Evolutionary conservation across 768 basidiomycete genomes (phyloP).

Genomic region (Mycena latifolia): DNA sequence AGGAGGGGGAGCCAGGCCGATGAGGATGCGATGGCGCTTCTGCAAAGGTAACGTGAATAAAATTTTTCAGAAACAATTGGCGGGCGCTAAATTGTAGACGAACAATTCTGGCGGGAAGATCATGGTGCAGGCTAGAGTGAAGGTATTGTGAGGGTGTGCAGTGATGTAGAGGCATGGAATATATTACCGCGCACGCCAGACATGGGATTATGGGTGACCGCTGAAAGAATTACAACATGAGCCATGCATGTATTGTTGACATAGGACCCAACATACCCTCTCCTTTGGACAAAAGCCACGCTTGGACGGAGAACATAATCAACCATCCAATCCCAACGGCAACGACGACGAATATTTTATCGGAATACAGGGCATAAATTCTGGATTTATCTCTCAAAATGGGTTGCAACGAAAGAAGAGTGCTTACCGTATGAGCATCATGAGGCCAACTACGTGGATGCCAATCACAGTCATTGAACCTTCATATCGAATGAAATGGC

Average conservation of each 20-base stretch:
- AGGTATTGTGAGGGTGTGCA: no score
- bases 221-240: no score
- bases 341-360: constrained; percentile 47
- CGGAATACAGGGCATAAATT: constrained; percentile 55
- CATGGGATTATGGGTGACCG: constrained; percentile 53
- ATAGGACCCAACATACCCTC: constrained; percentile 56
- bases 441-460: constrained; percentile 62
- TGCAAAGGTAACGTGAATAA: constrained; percentile 36
- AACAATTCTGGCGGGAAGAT: constrained; percentile 56
- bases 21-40: constrained; percentile 56
- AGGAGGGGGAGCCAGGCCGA: constrained; percentile 64
- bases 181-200: constrained; percentile 56
- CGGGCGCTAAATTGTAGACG: constrained; percentile 34
- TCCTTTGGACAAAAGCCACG: constrained; percentile 65
- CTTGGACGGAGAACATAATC: constrained; percentile 60
- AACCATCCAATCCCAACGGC: no score
- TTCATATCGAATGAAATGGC: constrained; percentile 63
- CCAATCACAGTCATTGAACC: constrained; percentile 67
- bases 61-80: no score
- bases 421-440: constrained; percentile 73
- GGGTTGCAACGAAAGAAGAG: no score
- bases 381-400: no score
- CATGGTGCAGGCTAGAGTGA: constrained; percentile 54
- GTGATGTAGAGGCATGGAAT: no score
- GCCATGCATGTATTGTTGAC: no score